Evolutionary conservation across 2,329 filamentous ascomycete species (phyloP), one percentile per base, ranked within the genome.

Genomic region (Beauveria scarabaeidicola): DNA sequence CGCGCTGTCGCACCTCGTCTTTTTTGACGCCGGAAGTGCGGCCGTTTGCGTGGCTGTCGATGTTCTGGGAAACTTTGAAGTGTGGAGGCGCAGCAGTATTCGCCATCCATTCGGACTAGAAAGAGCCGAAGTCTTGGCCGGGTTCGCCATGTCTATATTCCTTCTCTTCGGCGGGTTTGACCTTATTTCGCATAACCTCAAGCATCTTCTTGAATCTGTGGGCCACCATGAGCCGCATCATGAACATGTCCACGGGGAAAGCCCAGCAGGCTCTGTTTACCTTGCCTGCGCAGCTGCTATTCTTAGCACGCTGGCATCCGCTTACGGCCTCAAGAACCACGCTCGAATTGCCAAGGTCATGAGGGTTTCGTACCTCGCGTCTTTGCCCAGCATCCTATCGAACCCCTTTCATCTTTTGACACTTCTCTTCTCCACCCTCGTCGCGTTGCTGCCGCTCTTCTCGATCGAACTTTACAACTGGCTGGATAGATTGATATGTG

Each of bases 121-220:
- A 75, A 85, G 94, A 58, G 89, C 90, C 61, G 94, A 99, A 73
- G 93, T 99, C 5, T 83, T 99, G 17, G 91, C 92, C 40, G 94
- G 94, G 19, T 96, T 99, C 64, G 94, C 92, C 62, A 91, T 97
- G 85, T 95, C 91, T 55, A 89, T 99, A 43, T 91, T 97, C 63
- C 83, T 99, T 13, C 83, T 96, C n/a, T 99, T 99, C 74, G 96
- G 96, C 79, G 93, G 93, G 21, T 88, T 97, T 68, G 94, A 99
- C 68, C 84, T 99, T 52, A 88, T 99, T 62, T 96, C 90, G 44
- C 94, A 99, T 72, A 93, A 91, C 62, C 78, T 96, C 17, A 94
- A 96, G 70, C 93, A 99, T 72, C 83, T 91, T n/a, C 83, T 99
- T 11, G 93, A 97, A 73, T 69, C 69, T 1, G 63, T 75, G 27